A percentile compares a stretch with the other conserved stretches of the same genome.
These are phyloP conservation scores for Acacia melanoxylon DNA, from an alignment of 306 rosid species.

Conservation along the genomic window DNA sequence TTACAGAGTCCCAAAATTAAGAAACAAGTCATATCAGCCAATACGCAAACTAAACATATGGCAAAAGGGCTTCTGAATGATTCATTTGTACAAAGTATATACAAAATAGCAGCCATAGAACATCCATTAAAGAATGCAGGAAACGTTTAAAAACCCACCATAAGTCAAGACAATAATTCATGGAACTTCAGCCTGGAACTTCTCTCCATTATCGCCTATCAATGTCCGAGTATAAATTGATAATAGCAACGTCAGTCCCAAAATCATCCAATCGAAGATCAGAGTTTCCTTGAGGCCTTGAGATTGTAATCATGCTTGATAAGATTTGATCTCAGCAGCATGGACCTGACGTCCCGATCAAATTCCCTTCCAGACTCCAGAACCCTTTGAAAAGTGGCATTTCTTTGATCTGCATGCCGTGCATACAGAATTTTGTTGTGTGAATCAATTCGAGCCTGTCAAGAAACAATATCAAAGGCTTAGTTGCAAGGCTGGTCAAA, in stretches of 20 bases:
- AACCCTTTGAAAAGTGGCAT: slow-evolving; percentile 92
- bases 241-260: slow-evolving; percentile 23
- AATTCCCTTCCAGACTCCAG: slow-evolving; percentile 82
- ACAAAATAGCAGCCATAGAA: slow-evolving; percentile 41
- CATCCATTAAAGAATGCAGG: slow-evolving; percentile 29
- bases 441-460: slow-evolving; percentile 98
- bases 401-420: slow-evolving; percentile 96
- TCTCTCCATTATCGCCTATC: slow-evolving; percentile 18
- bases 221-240: slow-evolving; percentile 4
- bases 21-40: background rate
- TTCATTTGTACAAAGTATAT: slow-evolving; percentile 40
- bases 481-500: background rate
- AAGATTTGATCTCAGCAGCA: slow-evolving; percentile 91
- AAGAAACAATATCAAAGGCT: background rate
- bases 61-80: slow-evolving; percentile 11
- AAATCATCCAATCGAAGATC: slow-evolving; percentile 36
- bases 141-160: slow-evolving; percentile 28
- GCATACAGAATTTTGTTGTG: slow-evolving; percentile 97
- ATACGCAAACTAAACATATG: background rate
- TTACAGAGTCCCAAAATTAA: background rate
- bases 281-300: slow-evolving; percentile 67
- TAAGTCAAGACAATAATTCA: slow-evolving; percentile 10
- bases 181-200: slow-evolving; percentile 18
- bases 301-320: slow-evolving; percentile 78
- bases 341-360: slow-evolving; percentile 80